These are phyloP conservation scores for Chaetothyriales sp. DNA, from an alignment of 2,329 filamentous ascomycete genomes.

Conservation along the genomic window DNA sequence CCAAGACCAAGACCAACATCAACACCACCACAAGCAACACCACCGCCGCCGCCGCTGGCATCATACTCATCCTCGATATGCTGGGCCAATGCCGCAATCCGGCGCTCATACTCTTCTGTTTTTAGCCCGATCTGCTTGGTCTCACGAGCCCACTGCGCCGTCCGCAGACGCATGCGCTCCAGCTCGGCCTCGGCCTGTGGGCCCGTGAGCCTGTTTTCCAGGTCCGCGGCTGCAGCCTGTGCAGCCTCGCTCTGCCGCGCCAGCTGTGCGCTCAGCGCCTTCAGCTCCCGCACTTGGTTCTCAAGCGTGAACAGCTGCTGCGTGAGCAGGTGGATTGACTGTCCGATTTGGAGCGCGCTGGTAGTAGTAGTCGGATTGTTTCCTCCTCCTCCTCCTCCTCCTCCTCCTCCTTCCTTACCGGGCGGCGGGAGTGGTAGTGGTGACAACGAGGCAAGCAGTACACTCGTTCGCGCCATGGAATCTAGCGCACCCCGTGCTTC, in stretches of 20 bases:
- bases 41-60: too few relatives aligned
- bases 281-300: slow-evolving; percentile 44
- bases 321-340: slow-evolving; percentile 42
- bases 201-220: slow-evolving; percentile 20
- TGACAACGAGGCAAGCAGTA: neutral
- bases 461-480: neutral
- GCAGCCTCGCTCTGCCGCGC: slow-evolving; percentile 24
- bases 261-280: slow-evolving; percentile 43
- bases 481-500: slow-evolving; percentile 24
- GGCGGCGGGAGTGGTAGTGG: too few relatives aligned
- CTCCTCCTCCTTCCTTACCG: too few relatives aligned
- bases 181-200: slow-evolving; percentile 15
- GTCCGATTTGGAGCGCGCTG: neutral
- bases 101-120: slow-evolving; percentile 52
- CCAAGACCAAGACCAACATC: slow-evolving; percentile 5
- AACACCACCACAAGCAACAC: neutral
- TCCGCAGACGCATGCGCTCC: slow-evolving; percentile 22
- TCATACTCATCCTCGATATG: slow-evolving; percentile 8
- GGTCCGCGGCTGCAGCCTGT: slow-evolving; percentile 27
- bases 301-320: slow-evolving; percentile 37
- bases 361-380: too few relatives aligned
- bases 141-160: slow-evolving; percentile 58
- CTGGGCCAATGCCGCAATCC: slow-evolving; percentile 31
- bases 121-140: slow-evolving; percentile 54
- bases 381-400: too few relatives aligned